Conservation (phyloP, 257 asterid genomes). For the Petrea volubilis region DNA sequence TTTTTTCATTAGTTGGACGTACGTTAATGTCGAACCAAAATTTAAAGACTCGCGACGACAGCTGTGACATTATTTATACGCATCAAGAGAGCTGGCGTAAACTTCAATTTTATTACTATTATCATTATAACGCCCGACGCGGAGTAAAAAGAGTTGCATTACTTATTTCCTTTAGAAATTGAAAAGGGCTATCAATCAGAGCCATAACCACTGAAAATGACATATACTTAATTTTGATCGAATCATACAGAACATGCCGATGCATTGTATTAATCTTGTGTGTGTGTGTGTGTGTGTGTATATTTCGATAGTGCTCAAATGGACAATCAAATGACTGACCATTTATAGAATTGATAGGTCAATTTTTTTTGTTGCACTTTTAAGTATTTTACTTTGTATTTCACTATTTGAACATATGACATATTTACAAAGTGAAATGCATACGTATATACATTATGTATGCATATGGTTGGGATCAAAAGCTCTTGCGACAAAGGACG, state of each 20-base stretch:
- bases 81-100: neutral
- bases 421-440: no score
- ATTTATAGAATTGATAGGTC: no score
- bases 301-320: no score
- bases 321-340: no score
- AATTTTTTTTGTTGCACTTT: no score
- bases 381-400: no score
- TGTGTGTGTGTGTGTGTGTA: no score
- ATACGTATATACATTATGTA: no score
- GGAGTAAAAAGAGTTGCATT: neutral
- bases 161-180: neutral
- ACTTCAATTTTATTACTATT: neutral
- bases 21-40: neutral
- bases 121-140: neutral
- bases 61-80: neutral
- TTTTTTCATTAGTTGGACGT: no score
- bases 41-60: neutral
- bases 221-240: neutral
- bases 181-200: constrained; percentile 17
- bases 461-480: no score
- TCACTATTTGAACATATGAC: no score
- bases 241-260: constrained; percentile 32
- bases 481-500: no score
- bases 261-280: neutral
- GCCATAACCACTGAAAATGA: constrained; percentile 21